Evolutionary conservation across 495 filamentous ascomycete genomes (phyloP).

Genomic region (Aspergillus sparsus): DNA sequence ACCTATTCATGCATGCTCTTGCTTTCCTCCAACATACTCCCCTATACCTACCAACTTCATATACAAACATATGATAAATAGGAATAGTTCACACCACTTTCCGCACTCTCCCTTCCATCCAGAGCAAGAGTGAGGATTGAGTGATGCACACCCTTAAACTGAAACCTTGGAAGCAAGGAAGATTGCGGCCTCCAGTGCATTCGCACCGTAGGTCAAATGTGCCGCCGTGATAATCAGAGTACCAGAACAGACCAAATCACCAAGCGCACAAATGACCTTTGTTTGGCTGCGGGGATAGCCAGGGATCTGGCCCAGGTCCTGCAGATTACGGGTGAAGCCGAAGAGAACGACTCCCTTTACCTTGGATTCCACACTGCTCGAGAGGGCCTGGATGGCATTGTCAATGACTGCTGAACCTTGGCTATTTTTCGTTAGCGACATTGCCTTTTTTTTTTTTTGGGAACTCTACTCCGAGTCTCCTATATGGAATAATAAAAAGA

Average conservation of each 20-base stretch:
- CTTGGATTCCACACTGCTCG: slow-evolving; percentile 38
- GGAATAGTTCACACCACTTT: too few relatives aligned
- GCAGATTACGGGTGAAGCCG: slow-evolving; percentile 58
- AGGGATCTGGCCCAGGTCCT: slow-evolving; percentile 44
- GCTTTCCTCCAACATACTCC: too few relatives aligned
- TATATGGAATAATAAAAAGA: neutral
- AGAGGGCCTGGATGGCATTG: slow-evolving; percentile 44
- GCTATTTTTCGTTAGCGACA: slow-evolving; percentile 28
- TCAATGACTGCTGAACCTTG: slow-evolving; percentile 58
- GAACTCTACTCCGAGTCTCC: neutral
- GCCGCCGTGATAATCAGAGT: slow-evolving; percentile 48
- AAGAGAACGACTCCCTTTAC: slow-evolving; percentile 54
- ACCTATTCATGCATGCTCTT: too few relatives aligned
- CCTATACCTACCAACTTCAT: too few relatives aligned
- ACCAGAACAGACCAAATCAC: slow-evolving; percentile 53
- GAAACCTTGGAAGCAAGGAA: slow-evolving; percentile 21
- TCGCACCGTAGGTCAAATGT: slow-evolving; percentile 45
- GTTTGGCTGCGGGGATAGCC: slow-evolving; percentile 44
- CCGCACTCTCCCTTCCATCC: too few relatives aligned
- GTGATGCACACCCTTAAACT: neutral
- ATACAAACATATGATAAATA: too few relatives aligned
- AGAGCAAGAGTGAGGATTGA: too few relatives aligned
- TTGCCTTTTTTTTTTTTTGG: neutral
- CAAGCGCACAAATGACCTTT: slow-evolving; percentile 51
- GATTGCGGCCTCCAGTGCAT: slow-evolving; percentile 23